phyloP scores from a whole-genome alignment of 106 monocot genomes.

The Apostasia shenzhenica region DNA sequence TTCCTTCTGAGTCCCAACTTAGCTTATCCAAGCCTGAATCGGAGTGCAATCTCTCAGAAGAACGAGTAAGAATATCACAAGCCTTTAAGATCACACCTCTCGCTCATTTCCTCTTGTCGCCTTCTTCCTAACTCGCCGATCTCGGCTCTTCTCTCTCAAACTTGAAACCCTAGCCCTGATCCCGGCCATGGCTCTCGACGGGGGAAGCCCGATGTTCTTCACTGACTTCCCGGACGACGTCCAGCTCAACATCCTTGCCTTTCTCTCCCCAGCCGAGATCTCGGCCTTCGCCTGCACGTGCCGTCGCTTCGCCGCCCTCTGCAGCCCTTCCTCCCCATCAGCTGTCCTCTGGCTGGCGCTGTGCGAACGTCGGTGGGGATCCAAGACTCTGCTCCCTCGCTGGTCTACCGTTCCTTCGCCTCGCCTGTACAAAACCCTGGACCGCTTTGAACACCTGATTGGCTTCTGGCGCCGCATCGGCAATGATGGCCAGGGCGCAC shows the following conservation, averaged over 20 bases:
- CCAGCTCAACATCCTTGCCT: conserved; percentile 64
- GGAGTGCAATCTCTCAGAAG: too few species aligned
- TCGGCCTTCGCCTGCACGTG: conserved; percentile 49
- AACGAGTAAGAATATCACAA: too few species aligned
- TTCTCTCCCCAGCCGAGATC: conserved; percentile 36
- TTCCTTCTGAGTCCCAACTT: too few species aligned
- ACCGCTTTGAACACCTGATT: conserved; percentile 33
- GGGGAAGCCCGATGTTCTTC: conserved; percentile 17
- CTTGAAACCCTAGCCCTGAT: background rate
- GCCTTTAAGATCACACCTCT: too few species aligned
- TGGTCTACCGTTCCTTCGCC: conserved; percentile 15
- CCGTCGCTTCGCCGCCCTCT: conserved; percentile 44
- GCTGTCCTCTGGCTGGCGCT: conserved; percentile 45
- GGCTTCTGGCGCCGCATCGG: conserved; percentile 82
- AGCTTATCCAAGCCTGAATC: too few species aligned
- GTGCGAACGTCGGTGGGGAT: conserved; percentile 64
- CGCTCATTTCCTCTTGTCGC: too few species aligned
- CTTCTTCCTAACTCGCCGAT: too few species aligned
- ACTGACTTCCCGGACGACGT: conserved; percentile 67
- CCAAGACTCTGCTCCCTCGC: conserved; percentile 25
- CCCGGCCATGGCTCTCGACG: conserved; percentile 1
- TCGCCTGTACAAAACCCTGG: conserved; percentile 9
- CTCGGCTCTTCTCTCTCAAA: too few species aligned
- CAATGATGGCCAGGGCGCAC: conserved; percentile 5
- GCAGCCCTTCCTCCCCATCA: conserved; percentile 25